A percentile compares a stretch with the other conserved stretches of the same genome.
These are phyloP conservation scores for Ceratobasidium sp. DNA, from an alignment of 1,284 basidiomycete genomes.

Conservation along the genomic window DNA sequence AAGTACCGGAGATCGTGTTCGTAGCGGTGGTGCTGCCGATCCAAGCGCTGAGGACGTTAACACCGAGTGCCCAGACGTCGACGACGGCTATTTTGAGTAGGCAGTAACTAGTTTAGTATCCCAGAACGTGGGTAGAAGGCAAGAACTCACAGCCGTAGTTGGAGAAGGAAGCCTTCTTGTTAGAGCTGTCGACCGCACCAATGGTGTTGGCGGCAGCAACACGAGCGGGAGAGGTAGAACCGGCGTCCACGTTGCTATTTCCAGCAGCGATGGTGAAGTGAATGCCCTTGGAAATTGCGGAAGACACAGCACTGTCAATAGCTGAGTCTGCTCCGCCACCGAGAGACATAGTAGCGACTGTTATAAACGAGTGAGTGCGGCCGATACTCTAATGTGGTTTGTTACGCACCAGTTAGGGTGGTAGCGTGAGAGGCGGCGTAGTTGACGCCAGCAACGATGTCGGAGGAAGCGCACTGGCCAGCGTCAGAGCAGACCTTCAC, in stretches of 20 bases:
- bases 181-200: slow-evolving; percentile 77
- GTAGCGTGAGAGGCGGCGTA: slow-evolving; percentile 78
- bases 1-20: slow-evolving; percentile 81
- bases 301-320: slow-evolving; percentile 48
- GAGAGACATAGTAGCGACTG: slow-evolving; percentile 49
- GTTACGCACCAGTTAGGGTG: slow-evolving; percentile 58
- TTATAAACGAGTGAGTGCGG: neutral
- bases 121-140: neutral
- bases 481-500: slow-evolving; percentile 97
- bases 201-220: slow-evolving; percentile 88
- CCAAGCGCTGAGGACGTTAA: slow-evolving; percentile 87
- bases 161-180: slow-evolving; percentile 91
- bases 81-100: slow-evolving; percentile 45
- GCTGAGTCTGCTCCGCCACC: slow-evolving; percentile 45
- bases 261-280: slow-evolving; percentile 97
- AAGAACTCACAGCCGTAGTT: slow-evolving; percentile 67
- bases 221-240: slow-evolving; percentile 60
- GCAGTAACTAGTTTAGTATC: neutral
- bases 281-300: slow-evolving; percentile 84
- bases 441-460: slow-evolving; percentile 87
- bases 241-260: slow-evolving; percentile 70
- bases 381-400: too few species aligned
- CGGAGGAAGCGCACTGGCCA: slow-evolving; percentile 94
- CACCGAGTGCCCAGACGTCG: slow-evolving; percentile 59
- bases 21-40: slow-evolving; percentile 69